phyloP scores from a whole-genome alignment of 805 yeast species.

The Yamadazyma paraphyllophila region DNA sequence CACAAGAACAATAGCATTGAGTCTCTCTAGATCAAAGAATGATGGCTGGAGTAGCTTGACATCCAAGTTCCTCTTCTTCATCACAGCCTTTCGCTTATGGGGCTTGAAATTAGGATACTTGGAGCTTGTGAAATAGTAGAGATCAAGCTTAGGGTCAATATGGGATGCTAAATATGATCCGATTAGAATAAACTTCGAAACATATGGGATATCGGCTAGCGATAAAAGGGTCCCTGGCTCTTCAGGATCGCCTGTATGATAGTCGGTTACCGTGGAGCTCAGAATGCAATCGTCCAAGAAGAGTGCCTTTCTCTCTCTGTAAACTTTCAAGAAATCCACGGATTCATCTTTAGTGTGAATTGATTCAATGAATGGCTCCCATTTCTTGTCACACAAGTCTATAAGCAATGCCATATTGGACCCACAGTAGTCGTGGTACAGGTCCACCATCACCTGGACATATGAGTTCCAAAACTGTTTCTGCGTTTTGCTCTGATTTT shows the following conservation, averaged over 20 bases:
- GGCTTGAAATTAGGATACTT: constrained; percentile 33
- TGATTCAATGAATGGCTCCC: constrained; percentile 34
- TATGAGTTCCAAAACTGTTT: constrained; percentile 42
- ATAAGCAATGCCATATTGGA: constrained; percentile 35
- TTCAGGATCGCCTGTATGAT: constrained; percentile 23
- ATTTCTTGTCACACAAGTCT: constrained; percentile 29
- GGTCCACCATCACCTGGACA: constrained; percentile 44
- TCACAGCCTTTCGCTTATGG: constrained; percentile 30
- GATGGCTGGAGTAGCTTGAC: constrained; percentile 68
- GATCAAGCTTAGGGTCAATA: constrained; percentile 66
- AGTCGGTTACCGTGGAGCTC: constrained; percentile 30
- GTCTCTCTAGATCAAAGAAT: constrained; percentile 71
- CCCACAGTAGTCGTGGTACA: constrained; percentile 46
- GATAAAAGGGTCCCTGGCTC: constrained; percentile 16
- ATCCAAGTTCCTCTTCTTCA: constrained; percentile 48
- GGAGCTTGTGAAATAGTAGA: constrained; percentile 65
- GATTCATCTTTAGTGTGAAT: constrained; percentile 20
- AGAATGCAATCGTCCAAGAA: constrained; percentile 31
- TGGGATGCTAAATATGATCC: constrained; percentile 85
- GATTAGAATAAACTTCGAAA: constrained; percentile 69
- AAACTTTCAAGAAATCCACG: constrained; percentile 33
- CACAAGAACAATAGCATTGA: constrained; percentile 76
- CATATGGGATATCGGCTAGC: constrained; percentile 50
- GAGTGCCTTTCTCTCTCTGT: constrained; percentile 27
- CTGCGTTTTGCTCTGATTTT: background rate